A percentile compares a stretch with the other conserved stretches of the same genome.
Conservation (phyloP, 768 basidiomycete genomes). For the Trametes maxima region DNA sequence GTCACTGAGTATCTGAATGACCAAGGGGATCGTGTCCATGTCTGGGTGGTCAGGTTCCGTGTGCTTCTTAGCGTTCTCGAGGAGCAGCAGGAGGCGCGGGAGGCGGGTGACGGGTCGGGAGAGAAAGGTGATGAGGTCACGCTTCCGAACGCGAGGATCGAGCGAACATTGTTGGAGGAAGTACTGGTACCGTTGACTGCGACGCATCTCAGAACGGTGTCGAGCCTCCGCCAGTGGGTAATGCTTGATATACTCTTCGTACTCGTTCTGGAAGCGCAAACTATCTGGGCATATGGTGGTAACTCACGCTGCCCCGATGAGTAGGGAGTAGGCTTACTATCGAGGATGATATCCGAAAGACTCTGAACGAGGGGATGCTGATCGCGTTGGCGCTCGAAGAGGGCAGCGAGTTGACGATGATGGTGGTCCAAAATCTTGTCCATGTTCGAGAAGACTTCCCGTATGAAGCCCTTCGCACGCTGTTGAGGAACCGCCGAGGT, state of each 20-base stretch:
- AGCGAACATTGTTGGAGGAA: slow-evolving; percentile 65
- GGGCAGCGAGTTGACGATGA: slow-evolving; percentile 62
- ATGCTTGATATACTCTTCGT: slow-evolving; percentile 85
- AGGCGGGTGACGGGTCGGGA: slow-evolving; percentile 89
- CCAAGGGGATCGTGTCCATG: slow-evolving; percentile 71
- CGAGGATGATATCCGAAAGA: slow-evolving; percentile 83
- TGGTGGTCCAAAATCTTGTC: slow-evolving; percentile 68
- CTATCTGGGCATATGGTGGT: slow-evolving; percentile 3
- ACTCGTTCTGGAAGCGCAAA: slow-evolving; percentile 36
- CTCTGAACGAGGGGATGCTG: slow-evolving; percentile 83
- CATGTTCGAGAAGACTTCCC: slow-evolving; percentile 85
- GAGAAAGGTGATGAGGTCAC: slow-evolving; percentile 80
- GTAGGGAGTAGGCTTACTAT: slow-evolving; percentile 49
- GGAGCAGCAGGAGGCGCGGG: slow-evolving; percentile 72
- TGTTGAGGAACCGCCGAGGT: slow-evolving; percentile 67
- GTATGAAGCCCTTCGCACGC: slow-evolving; percentile 64
- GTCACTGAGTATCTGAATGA: slow-evolving; percentile 65
- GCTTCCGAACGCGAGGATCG: slow-evolving; percentile 69
- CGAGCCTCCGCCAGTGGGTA: slow-evolving; percentile 85
- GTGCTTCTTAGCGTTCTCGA: slow-evolving; percentile 68
- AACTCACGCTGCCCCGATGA: background rate
- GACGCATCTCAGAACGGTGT: slow-evolving; percentile 74
- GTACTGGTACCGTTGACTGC: slow-evolving; percentile 64
- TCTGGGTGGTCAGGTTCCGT: slow-evolving; percentile 79
- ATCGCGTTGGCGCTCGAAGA: slow-evolving; percentile 82